Conservation (phyloP, 345 rosid genomes). For the Capsella bursapastoris region DNA sequence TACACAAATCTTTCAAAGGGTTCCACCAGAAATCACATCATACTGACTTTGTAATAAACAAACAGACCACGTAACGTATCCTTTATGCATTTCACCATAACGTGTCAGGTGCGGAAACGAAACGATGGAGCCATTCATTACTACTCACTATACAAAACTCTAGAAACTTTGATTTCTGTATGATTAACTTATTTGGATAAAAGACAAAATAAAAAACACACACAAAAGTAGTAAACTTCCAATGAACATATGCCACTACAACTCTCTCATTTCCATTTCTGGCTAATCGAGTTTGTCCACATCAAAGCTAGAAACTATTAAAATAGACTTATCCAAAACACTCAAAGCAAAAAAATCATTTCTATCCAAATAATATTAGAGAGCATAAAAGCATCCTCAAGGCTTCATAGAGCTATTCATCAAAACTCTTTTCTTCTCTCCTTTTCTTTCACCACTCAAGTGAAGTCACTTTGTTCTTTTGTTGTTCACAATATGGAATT, state of each 20-base stretch:
- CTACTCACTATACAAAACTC: neutral
- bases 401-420: constrained; percentile 11
- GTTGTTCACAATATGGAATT: constrained; percentile 1
- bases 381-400: constrained; percentile 23
- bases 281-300: constrained; percentile 32
- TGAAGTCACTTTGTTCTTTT: neutral
- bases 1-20: constrained; percentile 17
- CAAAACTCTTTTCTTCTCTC: constrained; percentile 2
- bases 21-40: constrained; percentile 39
- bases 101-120: constrained; percentile 24
- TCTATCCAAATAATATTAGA: neutral
- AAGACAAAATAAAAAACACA: neutral
- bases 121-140: neutral
- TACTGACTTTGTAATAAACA: constrained; percentile 11
- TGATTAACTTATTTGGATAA: constrained; percentile 3
- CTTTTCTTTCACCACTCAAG: neutral
- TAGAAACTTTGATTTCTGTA: neutral
- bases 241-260: constrained; percentile 9
- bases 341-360: neutral
- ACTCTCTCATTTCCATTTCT: constrained; percentile 17
- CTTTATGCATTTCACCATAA: neutral
- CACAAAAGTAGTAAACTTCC: constrained; percentile 16
- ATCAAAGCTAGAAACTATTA: constrained; percentile 2
- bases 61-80: constrained; percentile 29
- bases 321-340: constrained; percentile 16